Conservation (phyloP, 148 eudicot genomes). For the Dysphania ambrosioides region DNA sequence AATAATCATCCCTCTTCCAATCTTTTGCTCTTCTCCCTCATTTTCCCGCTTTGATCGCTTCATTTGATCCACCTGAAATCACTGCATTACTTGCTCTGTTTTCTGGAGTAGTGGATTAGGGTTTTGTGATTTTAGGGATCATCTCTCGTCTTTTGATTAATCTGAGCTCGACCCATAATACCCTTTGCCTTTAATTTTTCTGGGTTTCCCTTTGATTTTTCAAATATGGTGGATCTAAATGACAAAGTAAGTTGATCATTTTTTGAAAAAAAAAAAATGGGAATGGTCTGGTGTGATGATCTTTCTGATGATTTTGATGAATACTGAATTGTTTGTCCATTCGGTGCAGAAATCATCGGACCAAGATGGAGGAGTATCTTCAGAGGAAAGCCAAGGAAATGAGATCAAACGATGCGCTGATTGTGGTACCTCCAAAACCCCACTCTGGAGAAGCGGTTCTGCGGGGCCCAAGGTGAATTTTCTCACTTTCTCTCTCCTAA, state of each 20-base stretch:
- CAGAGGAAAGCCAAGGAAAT: constrained; percentile 38
- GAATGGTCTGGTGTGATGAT: background rate
- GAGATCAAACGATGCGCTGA: constrained; percentile 67
- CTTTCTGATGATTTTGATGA: background rate
- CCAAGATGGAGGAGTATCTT: constrained; percentile 39
- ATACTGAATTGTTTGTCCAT: too few species aligned
- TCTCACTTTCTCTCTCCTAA: constrained; percentile 24
- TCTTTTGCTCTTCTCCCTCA: background rate
- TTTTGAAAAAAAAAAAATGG: too few species aligned
- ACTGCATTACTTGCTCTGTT: background rate
- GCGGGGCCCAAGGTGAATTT: constrained; percentile 84
- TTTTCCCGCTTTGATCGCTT: constrained; percentile 7
- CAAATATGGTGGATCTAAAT: constrained; percentile 61
- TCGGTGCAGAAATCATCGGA: constrained; percentile 43
- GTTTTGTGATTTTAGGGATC: background rate
- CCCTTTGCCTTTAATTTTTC: constrained; percentile 11
- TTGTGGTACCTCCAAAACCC: constrained; percentile 95
- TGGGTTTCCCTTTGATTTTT: constrained; percentile 36
- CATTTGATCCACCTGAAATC: background rate
- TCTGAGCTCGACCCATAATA: constrained; percentile 19
- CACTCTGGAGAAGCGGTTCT: constrained; percentile 95
- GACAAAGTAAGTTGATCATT: constrained; percentile 68
- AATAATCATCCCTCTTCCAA: background rate
- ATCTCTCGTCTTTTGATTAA: constrained; percentile 13
- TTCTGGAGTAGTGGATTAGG: background rate